Conservation (phyloP, 768 basidiomycete genomes). For the Pulveroboletus sp. region DNA sequence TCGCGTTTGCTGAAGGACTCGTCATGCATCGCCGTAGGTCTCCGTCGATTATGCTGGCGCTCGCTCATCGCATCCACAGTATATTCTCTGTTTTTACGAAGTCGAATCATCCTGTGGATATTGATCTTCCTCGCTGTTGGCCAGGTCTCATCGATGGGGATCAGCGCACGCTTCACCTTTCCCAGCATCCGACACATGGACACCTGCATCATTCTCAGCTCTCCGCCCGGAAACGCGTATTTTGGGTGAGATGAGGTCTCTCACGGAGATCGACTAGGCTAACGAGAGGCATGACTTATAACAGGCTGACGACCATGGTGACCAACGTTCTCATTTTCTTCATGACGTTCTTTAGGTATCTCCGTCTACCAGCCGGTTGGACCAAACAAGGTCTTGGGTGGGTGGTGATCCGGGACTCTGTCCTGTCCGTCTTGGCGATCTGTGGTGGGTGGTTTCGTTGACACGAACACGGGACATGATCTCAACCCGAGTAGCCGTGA, state of each 20-base stretch:
- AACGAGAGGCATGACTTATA: neutral
- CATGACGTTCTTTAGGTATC: slow-evolving; percentile 14
- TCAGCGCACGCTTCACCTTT: slow-evolving; percentile 11
- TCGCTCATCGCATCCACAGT: slow-evolving; percentile 4
- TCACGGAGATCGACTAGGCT: neutral
- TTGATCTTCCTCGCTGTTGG: slow-evolving; percentile 4
- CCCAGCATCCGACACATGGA: slow-evolving; percentile 2
- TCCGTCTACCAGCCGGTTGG: slow-evolving; percentile 9
- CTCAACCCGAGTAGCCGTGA: too few species aligned
- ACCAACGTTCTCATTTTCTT: slow-evolving; percentile 10
- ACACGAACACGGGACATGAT: too few species aligned
- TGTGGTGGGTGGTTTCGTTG: slow-evolving; percentile 2
- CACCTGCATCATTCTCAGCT: slow-evolving; percentile 13
- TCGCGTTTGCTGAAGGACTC: slow-evolving; percentile 6
- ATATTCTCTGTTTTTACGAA: slow-evolving; percentile 14
- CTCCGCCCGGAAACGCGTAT: slow-evolving; percentile 11
- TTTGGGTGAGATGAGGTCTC: slow-evolving; percentile 13
- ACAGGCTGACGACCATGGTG: slow-evolving; percentile 17
- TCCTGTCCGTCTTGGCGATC: slow-evolving; percentile 2
- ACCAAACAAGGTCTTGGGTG: neutral
- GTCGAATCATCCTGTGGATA: slow-evolving; percentile 3
- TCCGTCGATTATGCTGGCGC: too few species aligned
- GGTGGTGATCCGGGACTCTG: slow-evolving; percentile 15
- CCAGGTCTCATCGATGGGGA: slow-evolving; percentile 16
- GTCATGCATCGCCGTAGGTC: slow-evolving; percentile 20